These are phyloP conservation scores for Paraglomus occultum DNA, from an alignment of 192 early-diverging fungal genomes.

Conservation along the genomic window DNA sequence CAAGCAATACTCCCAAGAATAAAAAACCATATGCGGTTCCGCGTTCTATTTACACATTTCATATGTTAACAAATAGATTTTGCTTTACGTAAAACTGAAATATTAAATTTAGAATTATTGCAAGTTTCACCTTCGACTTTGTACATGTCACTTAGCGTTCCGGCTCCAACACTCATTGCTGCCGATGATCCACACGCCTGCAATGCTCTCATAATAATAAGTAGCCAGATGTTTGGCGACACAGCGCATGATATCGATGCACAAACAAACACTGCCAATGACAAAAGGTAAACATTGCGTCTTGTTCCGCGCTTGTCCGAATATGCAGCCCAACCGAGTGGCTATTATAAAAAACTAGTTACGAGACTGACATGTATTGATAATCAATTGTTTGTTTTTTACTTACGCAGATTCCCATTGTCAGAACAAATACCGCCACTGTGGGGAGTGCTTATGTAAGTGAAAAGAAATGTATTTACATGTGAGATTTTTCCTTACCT, in stretches of 20 bases:
- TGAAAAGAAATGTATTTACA: not conserved
- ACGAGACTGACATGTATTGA: not conserved
- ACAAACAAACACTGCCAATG: constrained; percentile 38
- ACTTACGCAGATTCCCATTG: not conserved
- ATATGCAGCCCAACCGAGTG: constrained; percentile 42
- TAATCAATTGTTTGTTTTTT: constrained; percentile 1
- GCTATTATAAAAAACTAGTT: constrained; percentile 28
- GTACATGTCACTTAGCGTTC: constrained; percentile 39
- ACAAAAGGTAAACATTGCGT: constrained; percentile 37
- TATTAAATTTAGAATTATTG: not conserved
- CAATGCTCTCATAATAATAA: constrained; percentile 39
- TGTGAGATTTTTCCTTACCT: constrained; percentile 18
- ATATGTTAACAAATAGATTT: not conserved
- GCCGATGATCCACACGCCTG: constrained; percentile 39
- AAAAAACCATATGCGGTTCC: constrained; percentile 40
- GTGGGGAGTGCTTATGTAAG: not conserved
- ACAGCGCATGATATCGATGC: constrained; percentile 33
- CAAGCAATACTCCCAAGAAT: constrained; percentile 37
- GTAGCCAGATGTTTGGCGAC: constrained; percentile 33
- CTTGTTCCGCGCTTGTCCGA: constrained; percentile 36
- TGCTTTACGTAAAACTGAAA: not conserved
- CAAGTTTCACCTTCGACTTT: not conserved
- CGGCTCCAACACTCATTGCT: constrained; percentile 37
- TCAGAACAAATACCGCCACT: constrained; percentile 8
- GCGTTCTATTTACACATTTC: constrained; percentile 19